These are phyloP conservation scores for Diaporthe nobilis DNA, from an alignment of 2,329 filamentous ascomycete species.

Conservation along the genomic window DNA sequence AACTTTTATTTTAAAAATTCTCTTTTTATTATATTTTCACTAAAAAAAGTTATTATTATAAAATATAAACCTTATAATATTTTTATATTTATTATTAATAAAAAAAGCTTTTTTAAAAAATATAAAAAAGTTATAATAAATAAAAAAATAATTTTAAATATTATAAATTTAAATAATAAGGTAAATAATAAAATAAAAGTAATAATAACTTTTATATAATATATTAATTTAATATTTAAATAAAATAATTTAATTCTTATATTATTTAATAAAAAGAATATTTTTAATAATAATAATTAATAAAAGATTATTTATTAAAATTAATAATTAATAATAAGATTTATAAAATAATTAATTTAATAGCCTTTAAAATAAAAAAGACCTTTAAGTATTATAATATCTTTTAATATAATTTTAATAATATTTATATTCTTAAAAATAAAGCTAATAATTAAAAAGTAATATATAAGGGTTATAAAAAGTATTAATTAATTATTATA, in stretches of 20 bases:
- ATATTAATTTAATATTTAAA: not conserved
- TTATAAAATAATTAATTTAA: not conserved
- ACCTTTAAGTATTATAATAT: too few relatives aligned
- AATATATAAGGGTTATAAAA: too few relatives aligned
- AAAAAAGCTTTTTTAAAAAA: not conserved
- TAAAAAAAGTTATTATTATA: not conserved
- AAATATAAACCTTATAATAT: not conserved
- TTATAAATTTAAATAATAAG: not conserved
- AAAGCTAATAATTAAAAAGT: too few relatives aligned
- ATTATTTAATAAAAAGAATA: not conserved
- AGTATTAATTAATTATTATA: too few relatives aligned
- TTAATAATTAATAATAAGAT: not conserved
- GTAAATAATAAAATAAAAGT: not conserved
- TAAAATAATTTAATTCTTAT: not conserved
- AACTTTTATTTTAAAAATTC: too few relatives aligned
- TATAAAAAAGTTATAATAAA: too few relatives aligned
- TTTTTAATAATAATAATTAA: not conserved
- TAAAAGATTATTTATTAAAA: not conserved
- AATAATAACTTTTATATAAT: not conserved
- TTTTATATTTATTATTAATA: not conserved
- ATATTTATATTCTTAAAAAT: too few relatives aligned
- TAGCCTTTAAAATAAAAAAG: conserved; percentile 57
- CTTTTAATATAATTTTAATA: too few relatives aligned
- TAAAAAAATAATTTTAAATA: too few relatives aligned
- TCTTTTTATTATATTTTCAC: not conserved